Base-by-base conservation (phyloP, 2,329 filamentous ascomycete species). In the Trichophyton schoenleinii region DNA sequence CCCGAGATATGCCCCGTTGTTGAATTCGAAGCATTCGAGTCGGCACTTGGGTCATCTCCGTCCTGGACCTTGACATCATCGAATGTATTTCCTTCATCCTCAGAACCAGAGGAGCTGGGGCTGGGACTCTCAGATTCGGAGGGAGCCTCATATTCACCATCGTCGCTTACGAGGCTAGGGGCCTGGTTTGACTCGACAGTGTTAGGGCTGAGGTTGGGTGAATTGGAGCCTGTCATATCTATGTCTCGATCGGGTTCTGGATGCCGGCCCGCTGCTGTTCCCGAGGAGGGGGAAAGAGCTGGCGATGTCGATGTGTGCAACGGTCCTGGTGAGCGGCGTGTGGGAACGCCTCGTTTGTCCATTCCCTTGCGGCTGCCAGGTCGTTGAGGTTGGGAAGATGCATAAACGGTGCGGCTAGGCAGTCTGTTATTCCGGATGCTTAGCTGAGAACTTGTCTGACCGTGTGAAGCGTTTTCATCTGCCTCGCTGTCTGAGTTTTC, bases 121-220 rank as follows among this genome's bases (percentile, higher is more conserved):
- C 70, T 72, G 28, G 83, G 83, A 3, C 83, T 86, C 49, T 79
- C 78, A 0, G 83, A 87, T 53, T 87, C 84, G 1, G 86, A 88
- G 61, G 87, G 74, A 13, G 70, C 85, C 66, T 88, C 87, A 68
- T 87, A 89, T 67, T 87, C 86, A 36, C 68, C 69, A 69, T 90
- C 87, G 72, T 91, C 88, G 73, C 87, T 89, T 69, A 91, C 87
- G 57, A 91, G 79, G 67, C 87, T 90, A 22, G 88, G 88, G 7
- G 88, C 87, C 66, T 88, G 88, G 72, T 89, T 89, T 71, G 86
- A 87, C 58, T 86, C 79, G 52, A 85, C 74, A 0, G 86, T 87
- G 67, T 84, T 84, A 3, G 87, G 87, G 67, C 86, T 89, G 62
- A 88, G 73, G 60, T 88, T 83, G 55, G 79, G 78, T 36, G 70